Percentiles rank a stretch among this genome's conserved stretches.
Conservation (phyloP, 1,284 basidiomycete genomes). For the Ustilago xerochloae region DNA sequence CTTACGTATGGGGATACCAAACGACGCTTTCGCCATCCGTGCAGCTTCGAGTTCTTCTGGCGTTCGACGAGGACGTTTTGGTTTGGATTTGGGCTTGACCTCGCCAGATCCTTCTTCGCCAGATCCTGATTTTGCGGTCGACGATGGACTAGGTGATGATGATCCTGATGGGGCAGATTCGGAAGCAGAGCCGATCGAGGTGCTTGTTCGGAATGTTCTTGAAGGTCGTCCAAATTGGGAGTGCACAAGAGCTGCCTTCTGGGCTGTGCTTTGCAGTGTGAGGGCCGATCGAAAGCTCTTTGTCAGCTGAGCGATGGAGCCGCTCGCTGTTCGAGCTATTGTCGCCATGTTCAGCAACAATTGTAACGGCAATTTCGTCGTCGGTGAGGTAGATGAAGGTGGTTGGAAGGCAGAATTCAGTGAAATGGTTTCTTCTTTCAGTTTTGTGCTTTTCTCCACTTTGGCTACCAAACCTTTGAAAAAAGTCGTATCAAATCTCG, state of each 20-base stretch:
- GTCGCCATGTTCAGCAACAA: constrained; percentile 9
- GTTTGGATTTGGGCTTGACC: neutral
- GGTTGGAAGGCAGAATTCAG: neutral
- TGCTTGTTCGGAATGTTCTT: constrained; percentile 11
- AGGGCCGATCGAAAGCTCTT: neutral
- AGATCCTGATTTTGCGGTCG: no score
- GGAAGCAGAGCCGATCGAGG: neutral
- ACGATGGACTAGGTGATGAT: neutral
- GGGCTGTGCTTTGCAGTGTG: neutral
- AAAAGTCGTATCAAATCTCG: constrained; percentile 7
- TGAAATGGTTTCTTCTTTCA: neutral
- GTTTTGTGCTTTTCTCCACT: constrained; percentile 26
- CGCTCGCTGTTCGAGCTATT: neutral
- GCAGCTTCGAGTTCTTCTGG: constrained; percentile 23
- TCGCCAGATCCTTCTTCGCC: neutral
- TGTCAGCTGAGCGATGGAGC: neutral
- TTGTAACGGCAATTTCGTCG: neutral
- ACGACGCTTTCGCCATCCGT: constrained; percentile 11
- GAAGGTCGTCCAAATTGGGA: constrained; percentile 1
- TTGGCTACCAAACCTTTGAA: neutral
- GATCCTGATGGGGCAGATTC: neutral
- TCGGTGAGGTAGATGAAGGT: neutral
- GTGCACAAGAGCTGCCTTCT: neutral
- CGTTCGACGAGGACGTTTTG: constrained; percentile 14
- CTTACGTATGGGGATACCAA: constrained; percentile 21